Evolutionary conservation across 2,329 filamentous ascomycete genomes (phyloP).

Genomic region (Fusarium hostae): DNA sequence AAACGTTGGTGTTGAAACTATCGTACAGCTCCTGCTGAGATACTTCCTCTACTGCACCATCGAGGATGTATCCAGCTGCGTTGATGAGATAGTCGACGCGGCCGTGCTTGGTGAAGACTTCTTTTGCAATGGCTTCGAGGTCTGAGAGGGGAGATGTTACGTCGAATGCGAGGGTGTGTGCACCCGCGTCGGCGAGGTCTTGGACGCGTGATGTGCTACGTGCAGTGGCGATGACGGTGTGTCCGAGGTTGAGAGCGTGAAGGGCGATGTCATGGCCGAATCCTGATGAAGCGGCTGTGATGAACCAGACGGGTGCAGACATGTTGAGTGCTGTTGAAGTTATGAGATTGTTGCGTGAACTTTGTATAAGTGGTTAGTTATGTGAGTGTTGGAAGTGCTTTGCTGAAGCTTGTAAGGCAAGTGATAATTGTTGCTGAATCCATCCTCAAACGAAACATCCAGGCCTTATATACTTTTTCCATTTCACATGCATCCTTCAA

Average conservation of each 20-base stretch:
- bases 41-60: slow-evolving; percentile 55
- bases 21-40: slow-evolving; percentile 51
- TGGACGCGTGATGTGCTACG: slow-evolving; percentile 54
- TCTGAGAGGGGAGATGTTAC: slow-evolving; percentile 54
- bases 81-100: slow-evolving; percentile 62
- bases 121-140: slow-evolving; percentile 51
- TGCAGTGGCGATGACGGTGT: slow-evolving; percentile 63
- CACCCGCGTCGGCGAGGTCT: slow-evolving; percentile 56
- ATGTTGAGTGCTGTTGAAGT: not conserved
- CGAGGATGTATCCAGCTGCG: slow-evolving; percentile 58
- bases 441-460: fast-evolving
- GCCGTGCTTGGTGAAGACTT: slow-evolving; percentile 48
- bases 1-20: slow-evolving; percentile 64
- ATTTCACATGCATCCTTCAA: fast-evolving
- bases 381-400: not conserved
- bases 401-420: not conserved
- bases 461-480: not conserved
- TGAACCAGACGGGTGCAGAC: slow-evolving; percentile 60
- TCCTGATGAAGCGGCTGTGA: slow-evolving; percentile 63
- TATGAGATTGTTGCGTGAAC: not conserved
- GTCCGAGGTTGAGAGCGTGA: slow-evolving; percentile 57
- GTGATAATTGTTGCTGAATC: not conserved
- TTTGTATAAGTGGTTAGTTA: not conserved
- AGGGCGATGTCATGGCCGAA: slow-evolving; percentile 60
- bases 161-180: slow-evolving; percentile 58